These are phyloP conservation scores for Trichosanthes truncata DNA, from an alignment of 306 rosid genomes.

Conservation along the genomic window DNA sequence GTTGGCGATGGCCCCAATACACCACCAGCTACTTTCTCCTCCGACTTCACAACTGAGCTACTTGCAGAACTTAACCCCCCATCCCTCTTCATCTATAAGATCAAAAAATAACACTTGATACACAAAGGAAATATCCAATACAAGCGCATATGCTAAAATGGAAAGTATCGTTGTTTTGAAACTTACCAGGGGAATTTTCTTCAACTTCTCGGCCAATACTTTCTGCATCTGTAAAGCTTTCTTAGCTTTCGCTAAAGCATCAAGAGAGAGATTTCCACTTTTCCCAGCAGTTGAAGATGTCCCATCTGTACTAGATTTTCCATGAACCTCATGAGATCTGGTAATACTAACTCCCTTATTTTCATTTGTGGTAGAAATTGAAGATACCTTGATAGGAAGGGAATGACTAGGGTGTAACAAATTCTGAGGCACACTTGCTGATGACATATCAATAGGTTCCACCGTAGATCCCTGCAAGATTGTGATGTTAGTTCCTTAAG, in stretches of 20 bases:
- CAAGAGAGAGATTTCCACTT: constrained; percentile 69
- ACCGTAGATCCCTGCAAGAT: constrained; percentile 45
- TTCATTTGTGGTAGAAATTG: constrained; percentile 95
- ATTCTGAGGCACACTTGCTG: constrained; percentile 48
- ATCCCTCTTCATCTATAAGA: constrained; percentile 55
- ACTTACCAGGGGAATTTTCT: constrained; percentile 63
- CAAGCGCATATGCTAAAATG: neutral
- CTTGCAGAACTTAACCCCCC: constrained; percentile 36
- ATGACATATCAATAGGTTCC: constrained; percentile 44
- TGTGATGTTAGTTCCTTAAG: constrained; percentile 7
- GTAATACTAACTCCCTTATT: constrained; percentile 97
- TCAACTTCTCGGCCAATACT: constrained; percentile 63
- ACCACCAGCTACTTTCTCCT: constrained; percentile 35
- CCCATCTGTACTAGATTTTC: constrained; percentile 99
- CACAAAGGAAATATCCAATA: neutral
- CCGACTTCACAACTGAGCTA: constrained; percentile 25
- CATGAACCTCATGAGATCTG: constrained; percentile 99
- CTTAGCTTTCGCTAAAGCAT: constrained; percentile 81
- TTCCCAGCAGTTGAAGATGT: constrained; percentile 90
- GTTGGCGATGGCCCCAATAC: neutral
- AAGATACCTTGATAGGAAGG: constrained; percentile 87
- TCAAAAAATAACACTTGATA: constrained; percentile 19
- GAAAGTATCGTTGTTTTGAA: neutral
- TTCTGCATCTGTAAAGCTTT: constrained; percentile 75
- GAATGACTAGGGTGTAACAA: constrained; percentile 44